Conservation (phyloP, 805 yeast species). For the Ogataea pilisensis region DNA sequence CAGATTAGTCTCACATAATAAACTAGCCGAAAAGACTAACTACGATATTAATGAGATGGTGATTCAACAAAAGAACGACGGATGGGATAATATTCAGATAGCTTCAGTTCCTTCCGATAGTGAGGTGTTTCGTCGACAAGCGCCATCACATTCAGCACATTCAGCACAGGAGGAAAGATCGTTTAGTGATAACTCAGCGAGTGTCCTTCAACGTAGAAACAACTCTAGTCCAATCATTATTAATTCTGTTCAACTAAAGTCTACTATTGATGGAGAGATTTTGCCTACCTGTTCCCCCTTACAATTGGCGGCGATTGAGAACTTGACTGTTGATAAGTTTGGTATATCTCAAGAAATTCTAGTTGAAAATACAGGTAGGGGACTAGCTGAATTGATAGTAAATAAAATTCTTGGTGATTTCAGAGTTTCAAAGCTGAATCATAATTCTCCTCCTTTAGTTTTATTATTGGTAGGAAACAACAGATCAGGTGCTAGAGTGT, state of each 20-base stretch:
- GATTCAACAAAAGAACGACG: slow-evolving; percentile 44
- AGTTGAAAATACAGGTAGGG: slow-evolving; percentile 66
- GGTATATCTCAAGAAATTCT: slow-evolving; percentile 42
- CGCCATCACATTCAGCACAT: slow-evolving; percentile 4
- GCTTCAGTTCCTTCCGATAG: slow-evolving; percentile 16
- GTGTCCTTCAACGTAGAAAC: slow-evolving; percentile 15
- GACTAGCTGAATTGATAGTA: slow-evolving; percentile 55
- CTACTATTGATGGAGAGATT: slow-evolving; percentile 21
- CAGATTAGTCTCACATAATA: slow-evolving; percentile 75
- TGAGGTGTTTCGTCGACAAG: not conserved
- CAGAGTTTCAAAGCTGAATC: slow-evolving; percentile 61
- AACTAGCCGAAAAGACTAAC: slow-evolving; percentile 42
- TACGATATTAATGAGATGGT: slow-evolving; percentile 75
- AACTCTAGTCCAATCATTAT: slow-evolving; percentile 10
- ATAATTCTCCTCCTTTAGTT: slow-evolving; percentile 76
- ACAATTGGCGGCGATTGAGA: slow-evolving; percentile 73
- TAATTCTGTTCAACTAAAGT: slow-evolving; percentile 12
- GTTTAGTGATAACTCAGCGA: slow-evolving; percentile 17
- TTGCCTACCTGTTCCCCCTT: slow-evolving; percentile 70
- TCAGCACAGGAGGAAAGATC: slow-evolving; percentile 18
- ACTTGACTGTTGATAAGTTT: slow-evolving; percentile 50
- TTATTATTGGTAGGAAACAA: slow-evolving; percentile 70
- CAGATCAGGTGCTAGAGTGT: slow-evolving; percentile 67
- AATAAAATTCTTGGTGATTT: slow-evolving; percentile 65
- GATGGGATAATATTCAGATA: slow-evolving; percentile 44